Evolutionary conservation across 441 rosid genomes (phyloP), one percentile per base, ranked within the genome.

Genomic region (Francoa sonchifolia): DNA sequence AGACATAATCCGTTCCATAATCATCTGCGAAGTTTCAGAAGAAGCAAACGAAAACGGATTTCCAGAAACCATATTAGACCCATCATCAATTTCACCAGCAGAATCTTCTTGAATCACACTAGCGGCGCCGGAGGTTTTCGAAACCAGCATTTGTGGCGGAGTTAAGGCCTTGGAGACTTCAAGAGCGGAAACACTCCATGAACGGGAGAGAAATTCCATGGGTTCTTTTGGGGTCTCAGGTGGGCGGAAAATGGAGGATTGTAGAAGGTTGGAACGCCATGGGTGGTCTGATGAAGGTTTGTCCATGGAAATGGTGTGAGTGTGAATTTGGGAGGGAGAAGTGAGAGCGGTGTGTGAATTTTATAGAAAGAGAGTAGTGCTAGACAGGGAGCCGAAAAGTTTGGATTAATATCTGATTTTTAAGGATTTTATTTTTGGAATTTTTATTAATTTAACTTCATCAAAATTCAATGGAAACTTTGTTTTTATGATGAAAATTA

Each of bases 1-100:
- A 27, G 90, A 84, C 86, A 89, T 68, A 67, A 89, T 89, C 36
- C 96, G 76, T 8, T 89, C 98, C 79, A 89, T 74, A 50, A 89
- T 73, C 92, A 85, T 79, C 67, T 73, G 98, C 12, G 92, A 89
- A 40, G 98, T 85, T 50, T 82, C 96, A 0, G 84, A 79, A 22
- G 84, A 82, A 9, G 92, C 94, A 21, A 89, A 88, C 6, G 94
- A 78, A 65, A 84, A 81, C 1, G 93, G 90, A 65, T 89, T 82
- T 1, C 94, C 89, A n/a, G 92, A 65, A 58, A 76, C 78, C 2
- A 53, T 49, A 5, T 68, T 71, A 47, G 38, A 55, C 3, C 44
- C 51, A 28, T 77, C 94, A 9, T 81, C 93, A 0, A 65, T 12
- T 35, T 78, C 93, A 0, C 64, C 84, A 8, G 58, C 61, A 18